A percentile compares a stretch with the other conserved stretches of the same genome.
Evolutionary conservation across 352 stramenopile genomes (phyloP).

Genomic region (Phytophthora podocarpi): DNA sequence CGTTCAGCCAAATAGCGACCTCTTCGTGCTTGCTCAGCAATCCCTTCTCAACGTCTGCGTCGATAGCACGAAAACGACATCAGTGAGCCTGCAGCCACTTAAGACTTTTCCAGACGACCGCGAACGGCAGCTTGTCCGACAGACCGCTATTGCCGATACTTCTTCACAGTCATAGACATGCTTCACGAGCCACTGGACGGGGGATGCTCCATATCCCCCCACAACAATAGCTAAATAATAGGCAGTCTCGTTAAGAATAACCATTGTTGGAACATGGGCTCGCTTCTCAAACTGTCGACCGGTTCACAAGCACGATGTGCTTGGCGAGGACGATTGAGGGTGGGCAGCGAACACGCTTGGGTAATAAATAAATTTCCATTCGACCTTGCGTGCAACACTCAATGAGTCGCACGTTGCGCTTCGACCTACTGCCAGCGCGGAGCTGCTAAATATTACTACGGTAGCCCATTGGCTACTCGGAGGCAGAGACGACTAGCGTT

Average conservation of each 20-base stretch:
- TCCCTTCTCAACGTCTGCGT: slow-evolving; percentile 10
- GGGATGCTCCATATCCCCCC: slow-evolving; percentile 6
- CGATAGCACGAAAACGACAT: background rate
- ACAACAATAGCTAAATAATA: background rate
- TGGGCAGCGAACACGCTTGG: background rate
- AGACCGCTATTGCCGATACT: background rate
- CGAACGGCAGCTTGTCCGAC: background rate
- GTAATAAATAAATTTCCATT: too few species aligned
- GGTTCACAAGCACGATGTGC: background rate
- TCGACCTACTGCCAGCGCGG: too few species aligned
- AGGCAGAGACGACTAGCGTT: too few species aligned
- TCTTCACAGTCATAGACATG: background rate
- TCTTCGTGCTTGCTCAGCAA: too few species aligned
- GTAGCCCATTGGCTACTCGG: too few species aligned
- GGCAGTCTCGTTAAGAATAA: slow-evolving; percentile 10
- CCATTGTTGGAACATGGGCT: slow-evolving; percentile 1
- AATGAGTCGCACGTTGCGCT: too few species aligned
- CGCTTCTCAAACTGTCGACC: background rate
- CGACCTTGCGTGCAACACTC: background rate
- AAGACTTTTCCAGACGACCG: background rate
- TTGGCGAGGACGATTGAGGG: background rate
- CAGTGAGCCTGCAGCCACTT: background rate
- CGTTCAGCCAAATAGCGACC: background rate
- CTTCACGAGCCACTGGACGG: background rate
- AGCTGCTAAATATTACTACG: too few species aligned